Evolutionary conservation across 805 yeast genomes (phyloP).

Genomic region (Nakazawaea ambrosiae): DNA sequence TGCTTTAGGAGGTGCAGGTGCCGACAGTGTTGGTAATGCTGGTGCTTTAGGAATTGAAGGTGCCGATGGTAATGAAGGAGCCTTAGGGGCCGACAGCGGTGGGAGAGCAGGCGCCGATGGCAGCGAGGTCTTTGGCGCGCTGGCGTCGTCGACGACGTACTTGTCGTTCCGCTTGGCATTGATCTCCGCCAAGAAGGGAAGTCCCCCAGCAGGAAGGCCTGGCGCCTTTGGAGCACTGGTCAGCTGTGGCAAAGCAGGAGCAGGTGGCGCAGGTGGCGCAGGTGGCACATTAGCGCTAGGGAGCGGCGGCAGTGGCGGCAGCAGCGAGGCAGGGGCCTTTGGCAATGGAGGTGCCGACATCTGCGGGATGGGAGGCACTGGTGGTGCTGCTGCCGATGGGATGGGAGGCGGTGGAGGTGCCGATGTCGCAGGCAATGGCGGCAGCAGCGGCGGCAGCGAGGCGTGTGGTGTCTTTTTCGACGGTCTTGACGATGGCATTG

Average conservation of each 20-base stretch:
- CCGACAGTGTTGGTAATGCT: constrained; percentile 16
- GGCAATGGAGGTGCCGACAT: constrained; percentile 15
- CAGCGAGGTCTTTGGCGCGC: constrained; percentile 15
- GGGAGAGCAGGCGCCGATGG: constrained; percentile 17
- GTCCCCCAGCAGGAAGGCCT: constrained; percentile 29
- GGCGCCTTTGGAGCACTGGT: constrained; percentile 15
- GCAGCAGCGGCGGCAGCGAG: neutral
- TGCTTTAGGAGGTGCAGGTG: constrained; percentile 15
- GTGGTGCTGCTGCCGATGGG: constrained; percentile 4
- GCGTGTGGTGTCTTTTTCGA: neutral
- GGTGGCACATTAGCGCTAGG: neutral
- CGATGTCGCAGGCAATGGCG: constrained; percentile 1
- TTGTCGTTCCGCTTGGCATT: constrained; percentile 47
- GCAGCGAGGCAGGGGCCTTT: constrained; percentile 15
- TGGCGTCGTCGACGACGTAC: constrained; percentile 33
- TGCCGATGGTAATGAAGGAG: neutral
- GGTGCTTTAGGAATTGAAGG: constrained; percentile 5
- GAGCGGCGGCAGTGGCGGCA: constrained; percentile 16
- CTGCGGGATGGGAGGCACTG: constrained; percentile 16
- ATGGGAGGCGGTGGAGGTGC: constrained; percentile 11
- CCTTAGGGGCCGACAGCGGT: constrained; percentile 1
- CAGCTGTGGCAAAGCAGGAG: constrained; percentile 16
- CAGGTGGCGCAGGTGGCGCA: constrained; percentile 17
- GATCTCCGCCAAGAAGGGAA: constrained; percentile 55
- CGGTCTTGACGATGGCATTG: constrained; percentile 16